Evolutionary conservation across 2,329 filamentous ascomycete genomes (phyloP), one percentile per base, ranked within the genome.

Genomic region (Trichoderma polysporum): DNA sequence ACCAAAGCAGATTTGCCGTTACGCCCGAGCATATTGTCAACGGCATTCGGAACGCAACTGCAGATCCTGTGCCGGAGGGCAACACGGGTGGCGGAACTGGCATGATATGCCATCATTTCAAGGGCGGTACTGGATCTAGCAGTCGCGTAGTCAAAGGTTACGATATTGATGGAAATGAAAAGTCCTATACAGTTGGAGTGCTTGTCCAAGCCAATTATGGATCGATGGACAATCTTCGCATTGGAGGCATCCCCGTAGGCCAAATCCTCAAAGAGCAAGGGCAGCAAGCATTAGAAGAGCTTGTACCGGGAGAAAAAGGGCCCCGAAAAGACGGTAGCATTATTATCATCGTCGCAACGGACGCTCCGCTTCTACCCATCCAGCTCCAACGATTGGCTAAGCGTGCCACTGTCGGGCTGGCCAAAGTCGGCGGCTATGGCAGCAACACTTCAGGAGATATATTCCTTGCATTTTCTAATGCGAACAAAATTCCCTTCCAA

Each of bases 151-250:
- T 90, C n/a, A 76, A 78, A 2, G 84, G 84, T 0, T 70, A 80
- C 27, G 79, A 80, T 52, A 65, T 56, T 13, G 68, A 72, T 4
- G 75, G 73, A 1, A 73, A 72, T 3, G 70, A 73, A 5, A 81
- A 76, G 65, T 76, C 78, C 3, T 90, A 87, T 71, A 88, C 85
- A 0, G 80, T 91, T 22, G 89, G 81, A 0, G 87, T 85, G 1
- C 78, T 91, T 8, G 86, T 88, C 3, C 88, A 90, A 75, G 83
- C 85, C 53, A 91, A 91, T 74, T 91, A 90, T 73, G 89, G 89
- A 10, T 77, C 80, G 35, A 80, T 81, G 67, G 76, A 82, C 47
- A 83, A 88, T 70, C 81, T 91, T 61, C 80, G 82, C 47, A 85
- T 91, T 67, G 81, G 82, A 0, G 87, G 88, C 2, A 84, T 89